Evolutionary conservation across 2,329 filamentous ascomycete genomes (phyloP).

Genomic region (Acephala macrosclerotiorum): DNA sequence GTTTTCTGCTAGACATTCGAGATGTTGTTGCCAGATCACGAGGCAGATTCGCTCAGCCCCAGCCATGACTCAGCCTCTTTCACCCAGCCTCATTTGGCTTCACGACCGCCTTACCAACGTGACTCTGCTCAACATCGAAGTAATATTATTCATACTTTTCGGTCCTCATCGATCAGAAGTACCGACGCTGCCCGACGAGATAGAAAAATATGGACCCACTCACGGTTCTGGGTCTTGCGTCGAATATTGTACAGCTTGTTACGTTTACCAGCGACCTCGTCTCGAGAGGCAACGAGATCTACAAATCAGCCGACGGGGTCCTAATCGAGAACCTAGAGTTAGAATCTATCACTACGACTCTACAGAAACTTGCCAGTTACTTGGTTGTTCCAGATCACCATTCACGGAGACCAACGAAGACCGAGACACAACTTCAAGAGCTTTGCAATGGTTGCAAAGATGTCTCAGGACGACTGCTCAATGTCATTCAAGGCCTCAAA

Average conservation of each 20-base stretch:
- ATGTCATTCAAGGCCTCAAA: conserved; percentile 19
- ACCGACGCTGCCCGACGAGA: no score
- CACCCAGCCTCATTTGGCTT: no score
- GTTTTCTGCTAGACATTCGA: no score
- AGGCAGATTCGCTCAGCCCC: no score
- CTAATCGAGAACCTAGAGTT: conserved; percentile 21
- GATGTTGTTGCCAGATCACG: no score
- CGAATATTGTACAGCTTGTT: conserved; percentile 22
- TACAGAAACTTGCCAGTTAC: conserved; percentile 14
- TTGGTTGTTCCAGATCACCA: background rate
- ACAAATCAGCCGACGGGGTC: conserved; percentile 13
- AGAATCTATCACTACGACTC: conserved; percentile 13
- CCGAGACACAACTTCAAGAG: conserved; percentile 5
- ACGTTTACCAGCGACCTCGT: conserved; percentile 16
- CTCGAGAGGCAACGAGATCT: conserved; percentile 16
- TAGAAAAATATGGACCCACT: conserved; percentile 20
- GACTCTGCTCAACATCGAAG: no score
- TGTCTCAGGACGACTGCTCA: conserved; percentile 18
- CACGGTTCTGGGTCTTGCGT: conserved; percentile 21
- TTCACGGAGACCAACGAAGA: background rate
- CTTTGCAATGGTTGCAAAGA: conserved; percentile 17
- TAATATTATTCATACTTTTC: no score
- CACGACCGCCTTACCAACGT: no score
- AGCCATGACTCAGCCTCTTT: no score
- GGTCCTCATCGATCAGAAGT: no score